These are phyloP conservation scores for Castanospermum australe DNA, from an alignment of 306 rosid genomes.

Conservation along the genomic window DNA sequence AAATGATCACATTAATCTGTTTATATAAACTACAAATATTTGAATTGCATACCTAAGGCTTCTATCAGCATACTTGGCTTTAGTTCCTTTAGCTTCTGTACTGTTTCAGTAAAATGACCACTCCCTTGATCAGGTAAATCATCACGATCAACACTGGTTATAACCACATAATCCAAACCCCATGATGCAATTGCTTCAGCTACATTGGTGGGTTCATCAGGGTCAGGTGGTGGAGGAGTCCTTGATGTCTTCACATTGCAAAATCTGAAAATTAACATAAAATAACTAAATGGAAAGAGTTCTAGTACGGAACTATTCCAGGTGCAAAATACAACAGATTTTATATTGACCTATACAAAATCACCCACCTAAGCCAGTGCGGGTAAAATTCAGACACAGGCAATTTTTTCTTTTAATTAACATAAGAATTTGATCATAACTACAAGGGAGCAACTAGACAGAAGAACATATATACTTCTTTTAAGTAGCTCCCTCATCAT, in stretches of 20 bases:
- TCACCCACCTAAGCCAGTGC: background rate
- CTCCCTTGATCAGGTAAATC: constrained; percentile 98
- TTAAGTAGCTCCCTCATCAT: background rate
- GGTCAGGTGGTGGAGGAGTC: constrained; percentile 96
- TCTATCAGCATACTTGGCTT: constrained; percentile 94
- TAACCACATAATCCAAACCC: constrained; percentile 99
- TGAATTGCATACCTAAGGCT: constrained; percentile 68
- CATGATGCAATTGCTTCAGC: constrained; percentile 98
- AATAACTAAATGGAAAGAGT: constrained; percentile 5
- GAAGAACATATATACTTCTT: background rate
- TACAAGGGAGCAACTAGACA: background rate
- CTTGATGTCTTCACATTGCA: constrained; percentile 97
- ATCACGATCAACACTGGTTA: constrained; percentile 97
- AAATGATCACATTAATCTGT: constrained; percentile 2
- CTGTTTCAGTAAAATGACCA: constrained; percentile 93
- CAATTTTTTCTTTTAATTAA: background rate
- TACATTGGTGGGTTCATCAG: constrained; percentile 91
- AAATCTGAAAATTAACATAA: constrained; percentile 56
- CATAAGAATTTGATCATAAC: background rate
- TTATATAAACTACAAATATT: constrained; percentile 8
- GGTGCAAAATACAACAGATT: background rate
- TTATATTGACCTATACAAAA: background rate
- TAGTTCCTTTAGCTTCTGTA: constrained; percentile 76
- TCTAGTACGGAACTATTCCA: background rate
- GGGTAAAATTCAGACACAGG: background rate